These are phyloP conservation scores for Didymella glomerata DNA, from an alignment of 2,329 filamentous ascomycete species.

Conservation along the genomic window DNA sequence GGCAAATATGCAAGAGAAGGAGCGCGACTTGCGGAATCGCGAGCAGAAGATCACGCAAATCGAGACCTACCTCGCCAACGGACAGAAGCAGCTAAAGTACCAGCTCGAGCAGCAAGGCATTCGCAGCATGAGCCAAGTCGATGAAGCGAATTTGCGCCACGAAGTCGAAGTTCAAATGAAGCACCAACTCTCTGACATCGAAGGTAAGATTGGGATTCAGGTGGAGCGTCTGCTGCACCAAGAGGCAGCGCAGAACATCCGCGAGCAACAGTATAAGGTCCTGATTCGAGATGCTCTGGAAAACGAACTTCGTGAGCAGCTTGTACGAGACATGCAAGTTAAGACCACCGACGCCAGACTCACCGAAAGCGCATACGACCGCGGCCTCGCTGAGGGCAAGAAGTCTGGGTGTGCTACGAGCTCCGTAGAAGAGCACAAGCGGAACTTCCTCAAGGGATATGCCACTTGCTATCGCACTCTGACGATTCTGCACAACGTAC, in stretches of 20 bases:
- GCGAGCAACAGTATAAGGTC: constrained; percentile 32
- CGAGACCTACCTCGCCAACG: constrained; percentile 32
- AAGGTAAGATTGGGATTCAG: constrained; percentile 18
- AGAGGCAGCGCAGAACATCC: constrained; percentile 27
- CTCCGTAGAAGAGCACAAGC: background rate
- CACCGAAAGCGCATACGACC: constrained; percentile 22
- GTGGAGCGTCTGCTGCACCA: constrained; percentile 22
- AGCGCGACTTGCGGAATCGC: constrained; percentile 24
- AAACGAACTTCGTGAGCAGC: constrained; percentile 9
- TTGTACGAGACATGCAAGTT: constrained; percentile 1
- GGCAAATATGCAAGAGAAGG: constrained; percentile 18
- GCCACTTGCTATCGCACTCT: constrained; percentile 23
- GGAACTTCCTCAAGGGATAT: constrained; percentile 34
- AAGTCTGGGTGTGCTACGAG: constrained; percentile 5
- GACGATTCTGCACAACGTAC: constrained; percentile 21
- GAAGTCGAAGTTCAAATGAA: constrained; percentile 19
- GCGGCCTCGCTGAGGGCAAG: constrained; percentile 17
- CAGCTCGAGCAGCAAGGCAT: constrained; percentile 23
- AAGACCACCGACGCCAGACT: constrained; percentile 6
- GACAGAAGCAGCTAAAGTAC: constrained; percentile 33
- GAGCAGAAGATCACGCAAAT: constrained; percentile 26
- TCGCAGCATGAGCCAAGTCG: constrained; percentile 17
- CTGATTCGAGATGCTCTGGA: constrained; percentile 20
- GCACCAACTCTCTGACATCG: constrained; percentile 5
- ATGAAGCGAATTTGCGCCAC: constrained; percentile 16